Percentiles rank a stretch among this genome's conserved stretches.
phyloP scores from a whole-genome alignment of 257 asterid genomes.

The Prunella vulgaris region DNA sequence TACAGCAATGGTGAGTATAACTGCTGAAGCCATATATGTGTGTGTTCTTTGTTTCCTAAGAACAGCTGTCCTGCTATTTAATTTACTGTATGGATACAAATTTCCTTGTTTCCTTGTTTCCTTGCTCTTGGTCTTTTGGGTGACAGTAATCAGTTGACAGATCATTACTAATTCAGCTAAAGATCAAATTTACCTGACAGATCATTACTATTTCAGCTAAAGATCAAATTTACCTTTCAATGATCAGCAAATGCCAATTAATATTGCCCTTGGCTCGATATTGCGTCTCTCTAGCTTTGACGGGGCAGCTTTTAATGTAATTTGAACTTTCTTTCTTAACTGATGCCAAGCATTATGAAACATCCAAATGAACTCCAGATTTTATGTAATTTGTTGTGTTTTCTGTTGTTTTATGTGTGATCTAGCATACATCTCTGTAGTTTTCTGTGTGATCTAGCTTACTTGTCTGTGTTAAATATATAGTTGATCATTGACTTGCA shows the following conservation, averaged over 20 bases:
- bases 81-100: neutral
- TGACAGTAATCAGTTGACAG: neutral
- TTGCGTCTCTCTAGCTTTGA: neutral
- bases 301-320: neutral
- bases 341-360: conserved; percentile 3
- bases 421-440: neutral
- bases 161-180: neutral
- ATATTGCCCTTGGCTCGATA: neutral
- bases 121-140: neutral
- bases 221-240: neutral
- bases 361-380: conserved; percentile 3
- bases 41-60: neutral
- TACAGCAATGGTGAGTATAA: neutral
- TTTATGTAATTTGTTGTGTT: neutral
- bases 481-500: conserved; percentile 9
- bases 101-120: neutral
- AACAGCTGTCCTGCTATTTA: neutral
- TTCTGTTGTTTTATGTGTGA: neutral
- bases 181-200: neutral
- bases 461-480: conserved; percentile 4
- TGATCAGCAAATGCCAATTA: neutral
- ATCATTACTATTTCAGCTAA: neutral
- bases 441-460: neutral
- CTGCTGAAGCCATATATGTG: neutral
- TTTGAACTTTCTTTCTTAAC: neutral